Base-by-base conservation (phyloP, 768 basidiomycete species). In the Phlebiopsis gigantea region DNA sequence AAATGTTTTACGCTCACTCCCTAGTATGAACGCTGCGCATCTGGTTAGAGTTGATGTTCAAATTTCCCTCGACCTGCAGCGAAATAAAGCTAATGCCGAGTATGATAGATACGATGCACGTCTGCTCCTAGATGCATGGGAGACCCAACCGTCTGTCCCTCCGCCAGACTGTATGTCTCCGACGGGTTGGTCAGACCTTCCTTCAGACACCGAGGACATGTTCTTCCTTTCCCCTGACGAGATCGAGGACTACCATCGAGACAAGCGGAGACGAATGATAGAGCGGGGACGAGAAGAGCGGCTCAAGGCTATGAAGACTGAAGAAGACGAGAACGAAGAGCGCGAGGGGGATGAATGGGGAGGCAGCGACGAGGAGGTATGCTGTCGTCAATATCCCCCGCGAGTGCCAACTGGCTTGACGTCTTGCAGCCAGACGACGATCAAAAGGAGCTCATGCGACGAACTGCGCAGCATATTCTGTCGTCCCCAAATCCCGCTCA, bases 161-260 rank as follows among this genome's bases (percentile, higher is more conserved):
- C 2, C 48, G 1, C 10, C 50, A 9, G 15, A 31, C 50, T 49
- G 29, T 42, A 56, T 48, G 59, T 82, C 84, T 0, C 79, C 82
- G 2, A 71, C 77, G 2, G 89, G 88, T 7, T 94, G 91, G 91
- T 87, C 86, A 0, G 87, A 92, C 67, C 78, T 94, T 2, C 86
- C 91, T 4, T 93, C 92, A 0, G 92, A 94, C 64, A 67, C 82
- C 4, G 93, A 94, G 72, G 92, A 95, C 62, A 87, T 81, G 0
- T 95, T 93, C 70, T 90, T 89, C 72, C 79, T 94, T 59, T 76
- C 82, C 0, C 79, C 79, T 0, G 75, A 77, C 5, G 92, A 93
- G 61, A 71, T 77, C 2, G 83, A 84, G 14, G 87, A 87, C 57
- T 84, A 84, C 58, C 77, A 75, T 34, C 77, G 82, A 22, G 81